Evolutionary conservation across 306 rosid species (phyloP), one percentile per base, ranked within the genome.

Genomic region (Inga oerstediana): DNA sequence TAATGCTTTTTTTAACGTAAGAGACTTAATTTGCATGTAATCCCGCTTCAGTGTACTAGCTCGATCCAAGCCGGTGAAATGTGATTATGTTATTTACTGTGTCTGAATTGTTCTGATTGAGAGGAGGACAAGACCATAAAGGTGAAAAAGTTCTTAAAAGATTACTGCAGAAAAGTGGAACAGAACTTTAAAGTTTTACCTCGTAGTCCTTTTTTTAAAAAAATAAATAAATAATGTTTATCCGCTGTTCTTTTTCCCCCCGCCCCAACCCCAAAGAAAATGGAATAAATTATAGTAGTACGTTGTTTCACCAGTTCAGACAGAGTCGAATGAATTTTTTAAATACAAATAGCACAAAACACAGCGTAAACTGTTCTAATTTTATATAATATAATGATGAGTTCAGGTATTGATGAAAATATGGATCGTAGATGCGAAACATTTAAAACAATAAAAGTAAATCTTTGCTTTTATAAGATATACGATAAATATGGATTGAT

Each of bases 41-140:
- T 35, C n/a, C 4, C 24, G 10, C 46, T 67, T 35, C 24, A 16
- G 14, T 8, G 1, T 3, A 3, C 20, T 20, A 5, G n/a, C n/a
- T 70, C 2, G 46, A 70, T 34, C 44, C 13, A 20, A 56, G 34
- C 30, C 17, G 12, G 20, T 15, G 15, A 72, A 27, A 8, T 20
- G 64, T 8, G 24, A 54, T 54, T 7, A 16, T 16, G 6, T 54
- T 54, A 5, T 64, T 64, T 12, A 14, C 49, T 75, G 70, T 70
- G 19, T 52, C 4, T 52, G 49, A 65, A 16, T 35, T 16, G 13
- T 37, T 65, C 14, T 16, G 43, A 24, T 54, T 8, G 11, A 32
- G 85, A 22, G 34, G 68, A 56, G 22, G 66, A 83, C 66, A 46
- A 45, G 27, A 41, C 65, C 39, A 15, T 44, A 56, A n/a, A 32